phyloP scores from a whole-genome alignment of 108 stramenopile species.

The Skeletonema tropicum region DNA sequence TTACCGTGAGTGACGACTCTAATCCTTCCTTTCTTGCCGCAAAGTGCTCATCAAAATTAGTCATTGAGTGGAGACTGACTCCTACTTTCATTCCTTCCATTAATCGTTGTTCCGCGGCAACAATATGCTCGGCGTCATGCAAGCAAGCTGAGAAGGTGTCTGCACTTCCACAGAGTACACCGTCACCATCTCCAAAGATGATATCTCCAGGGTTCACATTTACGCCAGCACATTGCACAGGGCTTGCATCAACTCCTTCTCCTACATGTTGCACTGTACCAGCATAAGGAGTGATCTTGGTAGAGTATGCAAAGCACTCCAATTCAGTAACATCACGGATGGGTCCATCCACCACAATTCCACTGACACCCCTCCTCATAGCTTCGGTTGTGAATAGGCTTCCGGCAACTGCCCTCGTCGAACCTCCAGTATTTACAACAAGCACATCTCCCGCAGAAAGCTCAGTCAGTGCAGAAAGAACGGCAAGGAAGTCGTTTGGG shows the following conservation, averaged over 20 bases:
- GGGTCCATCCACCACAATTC: constrained; percentile 62
- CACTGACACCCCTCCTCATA: constrained; percentile 39
- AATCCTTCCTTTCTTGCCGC: constrained; percentile 28
- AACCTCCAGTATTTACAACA: constrained; percentile 48
- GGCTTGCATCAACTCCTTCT: constrained; percentile 32
- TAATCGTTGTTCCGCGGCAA: constrained; percentile 31
- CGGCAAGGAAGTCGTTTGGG: constrained; percentile 59
- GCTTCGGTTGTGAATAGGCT: constrained; percentile 52
- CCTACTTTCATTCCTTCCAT: constrained; percentile 39
- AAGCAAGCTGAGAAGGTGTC: constrained; percentile 29
- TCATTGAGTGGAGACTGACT: constrained; percentile 41
- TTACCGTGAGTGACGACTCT: constrained; percentile 29
- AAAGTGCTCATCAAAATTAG: constrained; percentile 44
- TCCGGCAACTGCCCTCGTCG: constrained; percentile 64
- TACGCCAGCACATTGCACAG: constrained; percentile 55
- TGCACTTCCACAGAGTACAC: constrained; percentile 28
- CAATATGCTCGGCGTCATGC: constrained; percentile 43
- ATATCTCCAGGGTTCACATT: constrained; percentile 56
- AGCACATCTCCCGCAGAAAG: constrained; percentile 41
- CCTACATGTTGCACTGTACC: constrained; percentile 55
- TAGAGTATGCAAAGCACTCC: constrained; percentile 29
- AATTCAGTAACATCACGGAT: constrained; percentile 50
- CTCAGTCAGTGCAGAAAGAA: constrained; percentile 44
- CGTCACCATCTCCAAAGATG: constrained; percentile 53
- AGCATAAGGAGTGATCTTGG: constrained; percentile 51